A percentile compares a stretch with the other conserved stretches of the same genome.
These are phyloP conservation scores for Fusarium subtropicale DNA, from an alignment of 2,329 filamentous ascomycete species.

Conservation along the genomic window DNA sequence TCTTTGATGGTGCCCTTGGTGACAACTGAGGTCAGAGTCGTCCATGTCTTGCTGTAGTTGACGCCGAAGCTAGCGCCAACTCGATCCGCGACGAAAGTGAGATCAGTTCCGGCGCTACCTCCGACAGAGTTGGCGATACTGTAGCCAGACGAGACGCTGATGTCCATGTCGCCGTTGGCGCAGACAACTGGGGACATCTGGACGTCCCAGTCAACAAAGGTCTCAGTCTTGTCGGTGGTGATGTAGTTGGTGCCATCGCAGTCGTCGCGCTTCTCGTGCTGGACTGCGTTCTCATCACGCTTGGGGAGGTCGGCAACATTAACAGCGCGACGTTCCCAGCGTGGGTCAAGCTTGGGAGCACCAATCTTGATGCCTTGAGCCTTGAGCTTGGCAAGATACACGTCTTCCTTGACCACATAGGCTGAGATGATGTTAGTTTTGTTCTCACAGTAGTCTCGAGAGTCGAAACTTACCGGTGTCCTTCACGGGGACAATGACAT, in stretches of 20 bases:
- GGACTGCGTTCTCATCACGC: not conserved
- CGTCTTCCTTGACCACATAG: not conserved
- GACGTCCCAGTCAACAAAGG: slow-evolving; percentile 1
- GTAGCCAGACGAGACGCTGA: not conserved
- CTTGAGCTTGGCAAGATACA: not conserved
- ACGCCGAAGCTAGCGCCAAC: not conserved
- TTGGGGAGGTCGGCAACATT: not conserved
- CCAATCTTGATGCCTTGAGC: not conserved
- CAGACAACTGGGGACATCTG: slow-evolving; percentile 1
- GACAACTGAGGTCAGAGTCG: not conserved
- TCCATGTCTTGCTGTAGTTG: not conserved
- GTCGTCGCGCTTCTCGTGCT: not conserved
- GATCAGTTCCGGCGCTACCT: not conserved
- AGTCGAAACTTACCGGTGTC: not conserved
- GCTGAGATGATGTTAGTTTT: not conserved
- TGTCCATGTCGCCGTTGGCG: not conserved
- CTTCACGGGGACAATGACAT: not conserved
- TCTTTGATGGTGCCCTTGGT: slow-evolving; percentile 1
- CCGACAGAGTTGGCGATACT: not conserved
- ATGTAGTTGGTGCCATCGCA: not conserved
- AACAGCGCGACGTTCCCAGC: not conserved
- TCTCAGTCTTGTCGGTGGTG: not conserved
- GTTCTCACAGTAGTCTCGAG: rapidly evolving
- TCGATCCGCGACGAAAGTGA: not conserved
- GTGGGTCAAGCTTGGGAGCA: not conserved